Conservation (phyloP, 2,329 filamentous ascomycete species). For the Ophiostoma novo-ulmi region DNA sequence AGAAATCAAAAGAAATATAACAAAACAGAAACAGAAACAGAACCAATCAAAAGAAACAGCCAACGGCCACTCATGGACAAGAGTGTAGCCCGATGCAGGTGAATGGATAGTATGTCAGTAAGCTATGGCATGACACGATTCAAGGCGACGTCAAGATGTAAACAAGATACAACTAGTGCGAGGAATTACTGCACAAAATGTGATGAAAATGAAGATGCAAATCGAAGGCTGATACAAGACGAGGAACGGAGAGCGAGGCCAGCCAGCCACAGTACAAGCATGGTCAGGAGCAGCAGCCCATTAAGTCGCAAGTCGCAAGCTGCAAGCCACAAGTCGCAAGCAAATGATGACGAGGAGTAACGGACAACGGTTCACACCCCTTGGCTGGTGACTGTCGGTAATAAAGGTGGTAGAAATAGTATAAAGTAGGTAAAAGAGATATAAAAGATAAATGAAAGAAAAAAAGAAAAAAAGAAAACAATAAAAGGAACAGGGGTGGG, state of each 20-base stretch:
- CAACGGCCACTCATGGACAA: background rate
- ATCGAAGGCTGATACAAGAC: background rate
- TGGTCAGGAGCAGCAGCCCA: background rate
- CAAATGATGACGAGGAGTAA: constrained; percentile 1
- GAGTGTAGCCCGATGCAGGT: background rate
- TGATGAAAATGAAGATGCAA: background rate
- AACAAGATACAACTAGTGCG: background rate
- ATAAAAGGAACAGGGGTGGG: background rate
- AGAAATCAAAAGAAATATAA: background rate
- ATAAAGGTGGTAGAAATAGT: background rate
- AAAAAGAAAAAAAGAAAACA: background rate
- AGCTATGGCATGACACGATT: background rate
- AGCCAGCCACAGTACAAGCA: background rate
- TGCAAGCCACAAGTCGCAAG: background rate
- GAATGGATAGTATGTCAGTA: background rate
- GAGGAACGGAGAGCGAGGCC: background rate
- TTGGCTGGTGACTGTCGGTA: background rate
- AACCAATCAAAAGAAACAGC: background rate
- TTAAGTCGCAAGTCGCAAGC: background rate
- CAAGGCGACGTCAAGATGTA: background rate
- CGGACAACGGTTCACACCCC: constrained; percentile 4
- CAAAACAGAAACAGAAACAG: constrained; percentile 11
- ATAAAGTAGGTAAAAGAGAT: no score
- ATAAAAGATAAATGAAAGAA: background rate
- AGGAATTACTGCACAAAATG: background rate